Conservation (phyloP, 1,139 yeast genomes). For the Hemisphaericaspora xylofermentans region DNA sequence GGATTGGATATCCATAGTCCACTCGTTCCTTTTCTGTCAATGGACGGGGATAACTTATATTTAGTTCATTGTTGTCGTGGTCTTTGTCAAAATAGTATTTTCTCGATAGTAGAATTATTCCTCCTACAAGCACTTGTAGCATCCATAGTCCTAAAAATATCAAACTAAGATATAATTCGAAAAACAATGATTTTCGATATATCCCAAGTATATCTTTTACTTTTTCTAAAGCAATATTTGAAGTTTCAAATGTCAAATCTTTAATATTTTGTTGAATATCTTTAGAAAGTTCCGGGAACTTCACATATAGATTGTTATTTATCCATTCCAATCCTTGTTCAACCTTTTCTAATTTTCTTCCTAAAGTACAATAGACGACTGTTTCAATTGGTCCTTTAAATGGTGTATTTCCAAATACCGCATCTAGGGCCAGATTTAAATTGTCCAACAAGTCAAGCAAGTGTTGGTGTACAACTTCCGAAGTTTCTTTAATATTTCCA, state of each 20-base stretch:
- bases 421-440: conserved; percentile 29
- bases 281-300: conserved; percentile 46
- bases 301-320: conserved; percentile 57
- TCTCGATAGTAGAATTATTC: conserved; percentile 8
- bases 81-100: background rate
- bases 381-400: conserved; percentile 60
- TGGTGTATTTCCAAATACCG: conserved; percentile 66
- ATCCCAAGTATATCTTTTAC: conserved; percentile 23
- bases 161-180: conserved; percentile 48
- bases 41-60: conserved; percentile 33
- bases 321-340: conserved; percentile 82
- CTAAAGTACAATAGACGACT: conserved; percentile 77
- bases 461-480: conserved; percentile 40
- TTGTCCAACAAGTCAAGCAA: conserved; percentile 39
- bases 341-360: conserved; percentile 62
- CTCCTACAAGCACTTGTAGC: conserved; percentile 42
- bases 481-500: conserved; percentile 64
- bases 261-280: conserved; percentile 8
- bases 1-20: conserved; percentile 32
- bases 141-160: conserved; percentile 49
- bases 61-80: background rate
- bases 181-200: conserved; percentile 34
- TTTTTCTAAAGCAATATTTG: conserved; percentile 6
- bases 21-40: conserved; percentile 27
- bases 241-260: conserved; percentile 10